Conservation (phyloP, 352 stramenopile species). For the Phytophthora pseudosyringae region DNA sequence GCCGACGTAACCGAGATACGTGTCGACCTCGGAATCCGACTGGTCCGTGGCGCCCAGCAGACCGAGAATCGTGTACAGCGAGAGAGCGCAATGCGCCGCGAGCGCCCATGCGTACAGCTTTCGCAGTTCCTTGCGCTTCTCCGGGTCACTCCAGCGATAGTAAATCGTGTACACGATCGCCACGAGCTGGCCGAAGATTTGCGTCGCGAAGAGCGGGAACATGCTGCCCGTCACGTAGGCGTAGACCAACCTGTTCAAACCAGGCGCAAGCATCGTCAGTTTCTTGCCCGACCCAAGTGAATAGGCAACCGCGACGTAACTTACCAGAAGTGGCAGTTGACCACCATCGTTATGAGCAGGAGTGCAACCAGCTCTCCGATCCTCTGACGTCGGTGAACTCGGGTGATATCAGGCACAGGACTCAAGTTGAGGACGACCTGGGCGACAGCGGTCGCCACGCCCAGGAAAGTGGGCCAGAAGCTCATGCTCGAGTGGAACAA, state of each 20-base stretch:
- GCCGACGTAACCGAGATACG: constrained; percentile 29
- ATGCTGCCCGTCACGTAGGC: constrained; percentile 32
- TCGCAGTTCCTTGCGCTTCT: constrained; percentile 16
- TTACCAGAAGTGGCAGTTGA: constrained; percentile 39
- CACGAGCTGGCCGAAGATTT: constrained; percentile 25
- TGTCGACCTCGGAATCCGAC: constrained; percentile 10
- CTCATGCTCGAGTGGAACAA: constrained; percentile 13
- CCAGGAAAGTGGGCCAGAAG: constrained; percentile 25
- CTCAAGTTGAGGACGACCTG: constrained; percentile 31
- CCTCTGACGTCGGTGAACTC: constrained; percentile 13
- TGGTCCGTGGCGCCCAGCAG: constrained; percentile 39
- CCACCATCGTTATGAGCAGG: constrained; percentile 23
- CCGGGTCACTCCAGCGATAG: constrained; percentile 16
- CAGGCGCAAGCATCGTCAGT: background rate
- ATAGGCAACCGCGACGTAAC: background rate
- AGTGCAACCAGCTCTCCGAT: constrained; percentile 27
- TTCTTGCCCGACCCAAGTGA: background rate
- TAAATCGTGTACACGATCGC: constrained; percentile 29
- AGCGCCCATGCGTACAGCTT: constrained; percentile 16
- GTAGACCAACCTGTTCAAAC: constrained; percentile 27
- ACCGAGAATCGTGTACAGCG: constrained; percentile 43
- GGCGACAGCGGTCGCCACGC: constrained; percentile 19
- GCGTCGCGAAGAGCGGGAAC: constrained; percentile 35
- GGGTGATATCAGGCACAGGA: constrained; percentile 23
- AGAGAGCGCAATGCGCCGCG: constrained; percentile 20